Evolutionary conservation across 371 early-diverging fungal genomes (phyloP).

Genomic region (Capillidium rhysosporum): DNA sequence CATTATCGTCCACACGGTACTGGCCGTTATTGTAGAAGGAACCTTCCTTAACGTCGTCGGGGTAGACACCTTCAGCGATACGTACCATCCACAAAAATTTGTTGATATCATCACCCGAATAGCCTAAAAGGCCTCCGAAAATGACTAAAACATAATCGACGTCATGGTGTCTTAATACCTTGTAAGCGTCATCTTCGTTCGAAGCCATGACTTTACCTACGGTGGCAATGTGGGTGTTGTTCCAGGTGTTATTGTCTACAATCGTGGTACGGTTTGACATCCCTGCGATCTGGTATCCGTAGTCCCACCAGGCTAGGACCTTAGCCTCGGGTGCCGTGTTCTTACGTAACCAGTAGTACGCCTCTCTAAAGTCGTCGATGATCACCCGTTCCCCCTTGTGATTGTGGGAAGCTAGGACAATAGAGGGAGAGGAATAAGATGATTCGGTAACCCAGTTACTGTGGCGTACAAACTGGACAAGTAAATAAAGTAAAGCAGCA

Average conservation of each 20-base stretch:
- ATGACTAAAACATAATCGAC: constrained; percentile 92
- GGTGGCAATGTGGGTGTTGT: constrained; percentile 98
- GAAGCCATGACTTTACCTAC: constrained; percentile 91
- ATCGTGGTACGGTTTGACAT: constrained; percentile 93
- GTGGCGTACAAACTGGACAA: constrained; percentile 79
- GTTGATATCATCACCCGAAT: constrained; percentile 98
- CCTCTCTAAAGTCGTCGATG: constrained; percentile 99
- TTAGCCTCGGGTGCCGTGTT: constrained; percentile 86
- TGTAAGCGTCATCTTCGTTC: constrained; percentile 76
- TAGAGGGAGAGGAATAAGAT: constrained; percentile 97
- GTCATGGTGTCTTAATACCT: constrained; percentile 75
- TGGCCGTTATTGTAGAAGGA: constrained; percentile 83
- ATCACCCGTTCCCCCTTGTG: constrained; percentile 78
- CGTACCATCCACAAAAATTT: constrained; percentile 99
- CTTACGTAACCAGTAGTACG: constrained; percentile 96
- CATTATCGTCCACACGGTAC: constrained; percentile 81
- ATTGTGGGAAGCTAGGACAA: constrained; percentile 77
- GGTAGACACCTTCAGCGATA: constrained; percentile 93
- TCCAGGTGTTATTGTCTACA: constrained; percentile 99
- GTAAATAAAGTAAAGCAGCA: constrained; percentile 32
- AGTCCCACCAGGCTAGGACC: constrained; percentile 99
- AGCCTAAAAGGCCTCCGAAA: constrained; percentile 89
- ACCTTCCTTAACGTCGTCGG: constrained; percentile 72
- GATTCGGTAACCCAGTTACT: constrained; percentile 96
- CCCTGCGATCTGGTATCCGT: constrained; percentile 98